A percentile compares a stretch with the other conserved stretches of the same genome.
phyloP scores from a whole-genome alignment of 202 grass and related monocot genomes.

The Sporobolus alterniflorus region DNA sequence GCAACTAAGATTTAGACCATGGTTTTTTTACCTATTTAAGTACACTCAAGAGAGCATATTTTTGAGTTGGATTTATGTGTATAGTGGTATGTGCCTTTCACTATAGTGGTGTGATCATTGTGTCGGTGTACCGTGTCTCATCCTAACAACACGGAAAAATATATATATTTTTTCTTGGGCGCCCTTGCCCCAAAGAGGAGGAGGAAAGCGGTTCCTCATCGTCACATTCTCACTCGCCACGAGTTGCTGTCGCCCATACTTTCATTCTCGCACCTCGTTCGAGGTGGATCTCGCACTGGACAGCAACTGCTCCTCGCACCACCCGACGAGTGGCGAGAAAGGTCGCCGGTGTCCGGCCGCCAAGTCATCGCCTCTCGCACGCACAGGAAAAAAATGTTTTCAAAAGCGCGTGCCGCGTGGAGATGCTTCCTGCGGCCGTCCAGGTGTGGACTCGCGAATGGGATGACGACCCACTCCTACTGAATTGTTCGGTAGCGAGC shows the following conservation, averaged over 20 bases:
- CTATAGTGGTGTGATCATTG: not conserved
- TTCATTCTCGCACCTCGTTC: not conserved
- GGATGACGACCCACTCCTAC: conserved; percentile 1
- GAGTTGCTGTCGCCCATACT: not conserved
- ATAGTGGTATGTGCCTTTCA: not conserved
- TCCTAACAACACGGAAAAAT: not conserved
- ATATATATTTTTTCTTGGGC: not conserved
- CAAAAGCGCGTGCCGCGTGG: not conserved
- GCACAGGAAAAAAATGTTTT: not conserved
- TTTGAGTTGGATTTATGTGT: not conserved
- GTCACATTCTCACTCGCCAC: not conserved
- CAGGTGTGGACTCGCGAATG: conserved; percentile 22
- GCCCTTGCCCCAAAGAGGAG: not conserved
- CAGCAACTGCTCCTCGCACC: not conserved
- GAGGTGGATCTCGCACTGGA: not conserved
- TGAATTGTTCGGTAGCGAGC: not conserved
- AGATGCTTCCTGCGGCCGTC: conserved; percentile 54
- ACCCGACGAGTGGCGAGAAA: not conserved
- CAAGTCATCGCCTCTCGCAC: conserved; percentile 5
- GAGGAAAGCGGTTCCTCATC: not conserved
- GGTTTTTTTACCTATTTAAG: no score
- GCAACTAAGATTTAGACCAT: no score
- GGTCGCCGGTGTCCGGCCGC: conserved; percentile 15
- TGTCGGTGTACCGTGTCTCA: not conserved
- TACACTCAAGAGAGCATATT: not conserved